Conservation (phyloP, 352 stramenopile genomes). For the Globisporangium okanoganense region DNA sequence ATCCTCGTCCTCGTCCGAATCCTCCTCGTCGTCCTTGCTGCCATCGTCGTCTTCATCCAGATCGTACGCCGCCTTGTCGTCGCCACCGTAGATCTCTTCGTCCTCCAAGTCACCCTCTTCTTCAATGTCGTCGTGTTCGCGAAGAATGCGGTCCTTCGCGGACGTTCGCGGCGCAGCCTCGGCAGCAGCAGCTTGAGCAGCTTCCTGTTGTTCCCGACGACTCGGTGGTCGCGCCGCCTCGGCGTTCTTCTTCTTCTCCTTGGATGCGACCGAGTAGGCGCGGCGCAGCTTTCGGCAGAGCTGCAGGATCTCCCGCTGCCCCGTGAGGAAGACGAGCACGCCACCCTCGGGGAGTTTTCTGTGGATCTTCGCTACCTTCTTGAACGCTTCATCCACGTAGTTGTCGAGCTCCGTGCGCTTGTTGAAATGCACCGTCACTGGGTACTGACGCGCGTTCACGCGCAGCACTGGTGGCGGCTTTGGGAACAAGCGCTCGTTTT, state of each 20-base stretch:
- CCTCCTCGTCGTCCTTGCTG: slow-evolving; percentile 53
- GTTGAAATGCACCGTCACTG: slow-evolving; percentile 97
- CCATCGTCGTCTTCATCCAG: slow-evolving; percentile 45
- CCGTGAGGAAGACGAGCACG: slow-evolving; percentile 98
- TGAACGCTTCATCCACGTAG: slow-evolving; percentile 95
- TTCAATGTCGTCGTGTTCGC: slow-evolving; percentile 81
- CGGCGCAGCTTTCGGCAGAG: slow-evolving; percentile 75
- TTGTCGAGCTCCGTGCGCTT: slow-evolving; percentile 97
- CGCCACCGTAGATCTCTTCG: slow-evolving; percentile 48
- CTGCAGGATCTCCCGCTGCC: slow-evolving; percentile 94
- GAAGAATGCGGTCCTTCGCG: slow-evolving; percentile 46
- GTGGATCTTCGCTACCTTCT: slow-evolving; percentile 98
- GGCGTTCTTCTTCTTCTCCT: slow-evolving; percentile 33
- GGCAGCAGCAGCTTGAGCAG: slow-evolving; percentile 5
- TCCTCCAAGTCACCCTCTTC: slow-evolving; percentile 77
- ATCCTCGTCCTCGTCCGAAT: slow-evolving; percentile 76
- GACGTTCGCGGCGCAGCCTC: slow-evolving; percentile 10
- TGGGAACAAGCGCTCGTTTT: slow-evolving; percentile 93
- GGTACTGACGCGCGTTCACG: slow-evolving; percentile 94
- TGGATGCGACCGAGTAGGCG: slow-evolving; percentile 36
- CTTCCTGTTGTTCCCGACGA: slow-evolving; percentile 6
- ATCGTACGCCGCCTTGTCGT: slow-evolving; percentile 41
- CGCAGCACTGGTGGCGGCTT: slow-evolving; percentile 90
- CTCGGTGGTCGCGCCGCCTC: slow-evolving; percentile 10
- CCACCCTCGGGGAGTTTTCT: slow-evolving; percentile 94